Conservation (phyloP, 1,284 basidiomycete species). For the Naganishia liquefaciens region DNA sequence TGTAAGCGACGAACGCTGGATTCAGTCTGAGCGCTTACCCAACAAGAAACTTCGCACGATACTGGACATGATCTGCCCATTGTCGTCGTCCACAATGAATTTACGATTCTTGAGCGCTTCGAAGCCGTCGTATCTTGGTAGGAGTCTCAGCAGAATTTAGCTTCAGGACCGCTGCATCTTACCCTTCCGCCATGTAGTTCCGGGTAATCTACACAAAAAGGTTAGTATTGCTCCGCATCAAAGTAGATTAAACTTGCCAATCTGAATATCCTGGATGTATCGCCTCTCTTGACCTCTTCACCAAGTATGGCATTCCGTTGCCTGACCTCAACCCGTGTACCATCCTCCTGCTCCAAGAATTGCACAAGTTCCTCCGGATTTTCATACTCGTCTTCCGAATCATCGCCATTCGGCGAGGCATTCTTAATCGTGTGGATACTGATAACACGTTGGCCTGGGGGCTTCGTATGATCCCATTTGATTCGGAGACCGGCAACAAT, state of each 20-base stretch:
- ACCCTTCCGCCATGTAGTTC: conserved; percentile 53
- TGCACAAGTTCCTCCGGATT: conserved; percentile 45
- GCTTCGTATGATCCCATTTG: conserved; percentile 74
- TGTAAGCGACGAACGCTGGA: too few relatives aligned
- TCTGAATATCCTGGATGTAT: conserved; percentile 65
- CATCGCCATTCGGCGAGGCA: conserved; percentile 56
- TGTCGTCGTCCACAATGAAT: conserved; percentile 80
- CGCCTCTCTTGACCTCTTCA: conserved; percentile 61
- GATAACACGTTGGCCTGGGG: conserved; percentile 69
- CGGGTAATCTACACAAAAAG: conserved; percentile 47
- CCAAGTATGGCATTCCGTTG: conserved; percentile 49
- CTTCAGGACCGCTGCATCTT: conserved; percentile 1
- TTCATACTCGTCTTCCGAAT: conserved; percentile 45
- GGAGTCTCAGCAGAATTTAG: conserved; percentile 67
- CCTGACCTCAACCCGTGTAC: conserved; percentile 54
- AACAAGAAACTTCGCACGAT: conserved; percentile 83
- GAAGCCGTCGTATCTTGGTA: conserved; percentile 70
- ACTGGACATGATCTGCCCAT: conserved; percentile 74
- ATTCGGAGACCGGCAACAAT: conserved; percentile 82
- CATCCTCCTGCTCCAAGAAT: conserved; percentile 50
- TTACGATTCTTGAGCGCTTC: conserved; percentile 65
- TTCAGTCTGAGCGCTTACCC: conserved; percentile 58
- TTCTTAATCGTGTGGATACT: conserved; percentile 65
- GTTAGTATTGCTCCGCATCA: neutral
- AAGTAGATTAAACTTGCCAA: conserved; percentile 60